Evolutionary conservation across 2,329 filamentous ascomycete genomes (phyloP).

Genomic region (Nemania sp.): DNA sequence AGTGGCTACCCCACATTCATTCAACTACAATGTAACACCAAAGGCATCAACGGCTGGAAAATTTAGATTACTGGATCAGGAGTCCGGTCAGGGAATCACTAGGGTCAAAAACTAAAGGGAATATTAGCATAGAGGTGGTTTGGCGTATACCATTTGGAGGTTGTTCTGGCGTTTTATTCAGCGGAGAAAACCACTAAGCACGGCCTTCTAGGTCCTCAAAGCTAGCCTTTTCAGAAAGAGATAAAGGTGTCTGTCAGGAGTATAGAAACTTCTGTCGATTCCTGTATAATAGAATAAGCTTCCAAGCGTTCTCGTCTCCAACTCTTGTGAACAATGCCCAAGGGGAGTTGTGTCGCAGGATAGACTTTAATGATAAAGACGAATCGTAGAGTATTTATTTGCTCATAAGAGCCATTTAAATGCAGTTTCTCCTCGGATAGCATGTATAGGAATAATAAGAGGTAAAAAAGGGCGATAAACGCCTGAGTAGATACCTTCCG

Average conservation of each 20-base stretch:
- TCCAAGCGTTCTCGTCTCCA: neutral
- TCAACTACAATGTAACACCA: slow-evolving; percentile 30
- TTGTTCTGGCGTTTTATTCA: neutral
- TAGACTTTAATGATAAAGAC: neutral
- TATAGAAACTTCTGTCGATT: neutral
- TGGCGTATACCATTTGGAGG: slow-evolving; percentile 17
- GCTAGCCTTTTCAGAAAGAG: neutral
- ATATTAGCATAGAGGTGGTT: slow-evolving; percentile 20
- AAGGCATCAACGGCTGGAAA: slow-evolving; percentile 7
- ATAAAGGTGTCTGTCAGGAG: neutral
- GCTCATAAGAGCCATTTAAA: neutral
- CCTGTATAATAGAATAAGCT: slow-evolving; percentile 11
- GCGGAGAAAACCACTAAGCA: neutral
- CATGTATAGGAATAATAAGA: too few species aligned
- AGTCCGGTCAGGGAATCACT: slow-evolving; percentile 15
- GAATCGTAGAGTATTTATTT: neutral
- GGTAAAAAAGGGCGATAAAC: neutral
- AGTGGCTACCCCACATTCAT: neutral
- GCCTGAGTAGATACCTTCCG: neutral
- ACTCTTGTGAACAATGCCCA: neutral
- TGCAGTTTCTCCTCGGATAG: neutral
- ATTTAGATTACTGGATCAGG: slow-evolving; percentile 16
- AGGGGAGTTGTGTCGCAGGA: neutral
- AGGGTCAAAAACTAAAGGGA: slow-evolving; percentile 4
- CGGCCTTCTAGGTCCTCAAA: neutral